These are phyloP conservation scores for Vanrija sp. DNA, from an alignment of 1,284 basidiomycete species.

Conservation along the genomic window DNA sequence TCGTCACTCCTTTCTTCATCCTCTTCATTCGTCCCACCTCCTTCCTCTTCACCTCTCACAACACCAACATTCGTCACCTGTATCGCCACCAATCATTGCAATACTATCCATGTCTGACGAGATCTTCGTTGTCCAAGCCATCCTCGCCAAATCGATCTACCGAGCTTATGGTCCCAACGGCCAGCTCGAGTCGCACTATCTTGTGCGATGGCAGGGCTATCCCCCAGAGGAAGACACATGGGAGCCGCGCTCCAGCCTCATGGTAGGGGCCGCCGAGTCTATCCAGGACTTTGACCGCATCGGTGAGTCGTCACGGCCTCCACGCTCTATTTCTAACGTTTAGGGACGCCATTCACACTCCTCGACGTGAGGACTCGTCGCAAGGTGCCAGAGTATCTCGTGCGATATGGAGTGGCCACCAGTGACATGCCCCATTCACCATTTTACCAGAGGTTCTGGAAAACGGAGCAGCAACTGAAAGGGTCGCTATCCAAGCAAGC, in stretches of 20 bases:
- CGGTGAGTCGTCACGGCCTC: conserved; percentile 13
- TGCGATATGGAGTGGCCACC: conserved; percentile 16
- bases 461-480: conserved; percentile 16
- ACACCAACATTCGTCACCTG: too few species aligned
- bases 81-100: too few species aligned
- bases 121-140: conserved; percentile 16
- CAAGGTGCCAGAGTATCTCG: conserved; percentile 11
- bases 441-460: conserved; percentile 20
- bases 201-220: conserved; percentile 63
- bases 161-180: conserved; percentile 7
- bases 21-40: too few species aligned
- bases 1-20: too few species aligned
- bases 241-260: conserved; percentile 56
- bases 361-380: conserved; percentile 4
- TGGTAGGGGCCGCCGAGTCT: conserved; percentile 51
- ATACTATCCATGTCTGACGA: neutral
- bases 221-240: conserved; percentile 58
- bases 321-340: neutral
- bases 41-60: too few species aligned
- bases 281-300: conserved; percentile 47
- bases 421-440: conserved; percentile 14
- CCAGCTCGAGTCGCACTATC: conserved; percentile 47
- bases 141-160: conserved; percentile 27
- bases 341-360: conserved; percentile 25
- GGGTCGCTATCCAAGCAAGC: neutral